Evolutionary conservation across 2,329 filamentous ascomycete species (phyloP).

Genomic region (Neodidymelliopsis sp.): DNA sequence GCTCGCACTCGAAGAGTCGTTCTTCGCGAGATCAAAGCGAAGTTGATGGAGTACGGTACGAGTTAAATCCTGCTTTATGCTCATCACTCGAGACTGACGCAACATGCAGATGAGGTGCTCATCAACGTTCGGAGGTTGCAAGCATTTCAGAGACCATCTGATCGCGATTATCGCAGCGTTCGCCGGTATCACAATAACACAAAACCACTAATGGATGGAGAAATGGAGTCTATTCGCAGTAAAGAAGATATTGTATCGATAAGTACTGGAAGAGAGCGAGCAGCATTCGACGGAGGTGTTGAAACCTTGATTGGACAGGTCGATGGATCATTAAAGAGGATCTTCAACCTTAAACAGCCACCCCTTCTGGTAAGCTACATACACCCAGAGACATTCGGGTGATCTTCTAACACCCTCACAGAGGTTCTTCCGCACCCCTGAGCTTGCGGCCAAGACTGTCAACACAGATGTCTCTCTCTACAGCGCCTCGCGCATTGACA

Average conservation of each 20-base stretch:
- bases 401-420: constrained; percentile 17
- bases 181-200: constrained; percentile 47
- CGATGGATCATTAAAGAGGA: constrained; percentile 32
- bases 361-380: constrained; percentile 36
- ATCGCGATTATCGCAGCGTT: constrained; percentile 51
- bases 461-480: constrained; percentile 48
- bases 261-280: constrained; percentile 50
- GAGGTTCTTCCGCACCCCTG: constrained; percentile 50
- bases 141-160: constrained; percentile 50
- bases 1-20: constrained; percentile 35
- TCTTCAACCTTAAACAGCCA: constrained; percentile 29
- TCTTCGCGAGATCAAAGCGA: constrained; percentile 41
- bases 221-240: constrained; percentile 47
- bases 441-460: constrained; percentile 48
- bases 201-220: constrained; percentile 47
- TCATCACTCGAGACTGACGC: not conserved
- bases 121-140: constrained; percentile 49
- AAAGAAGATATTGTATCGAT: constrained; percentile 54
- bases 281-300: constrained; percentile 51
- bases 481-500: constrained; percentile 48
- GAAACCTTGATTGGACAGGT: constrained; percentile 43
- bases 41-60: constrained; percentile 47
- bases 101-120: constrained; percentile 44
- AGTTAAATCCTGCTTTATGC: not conserved
- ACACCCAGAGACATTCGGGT: not conserved